phyloP scores from a whole-genome alignment of 306 rosid species.

The Vigna unguiculata region DNA sequence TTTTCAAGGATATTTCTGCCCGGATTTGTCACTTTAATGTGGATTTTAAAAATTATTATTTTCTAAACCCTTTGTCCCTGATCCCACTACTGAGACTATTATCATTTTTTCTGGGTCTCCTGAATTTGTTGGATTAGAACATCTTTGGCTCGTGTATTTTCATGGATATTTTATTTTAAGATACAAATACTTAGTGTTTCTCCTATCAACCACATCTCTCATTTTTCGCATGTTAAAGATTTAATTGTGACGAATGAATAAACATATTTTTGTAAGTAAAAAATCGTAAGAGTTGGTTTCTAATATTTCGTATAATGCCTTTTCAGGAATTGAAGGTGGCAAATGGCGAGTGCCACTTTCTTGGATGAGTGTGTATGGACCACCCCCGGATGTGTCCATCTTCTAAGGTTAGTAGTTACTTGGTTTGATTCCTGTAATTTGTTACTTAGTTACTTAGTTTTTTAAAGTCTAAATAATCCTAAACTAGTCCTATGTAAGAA shows the following conservation, averaged over 20 bases:
- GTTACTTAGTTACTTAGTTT: no score
- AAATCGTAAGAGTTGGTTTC: neutral
- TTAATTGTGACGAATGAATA: neutral
- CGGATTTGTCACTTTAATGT: constrained; percentile 18
- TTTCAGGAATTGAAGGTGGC: constrained; percentile 57
- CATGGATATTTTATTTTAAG: no score
- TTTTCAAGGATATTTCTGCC: neutral
- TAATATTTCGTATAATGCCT: constrained; percentile 31
- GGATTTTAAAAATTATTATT: neutral
- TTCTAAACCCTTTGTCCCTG: neutral
- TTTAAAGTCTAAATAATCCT: no score
- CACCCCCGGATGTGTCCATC: constrained; percentile 80
- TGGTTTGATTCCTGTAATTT: constrained; percentile 5
- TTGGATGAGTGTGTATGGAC: constrained; percentile 86
- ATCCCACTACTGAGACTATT: no score
- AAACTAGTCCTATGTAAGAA: no score
- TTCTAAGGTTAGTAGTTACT: constrained; percentile 51
- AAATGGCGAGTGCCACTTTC: constrained; percentile 81
- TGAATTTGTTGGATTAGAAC: no score
- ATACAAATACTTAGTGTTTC: no score
- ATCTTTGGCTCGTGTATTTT: no score
- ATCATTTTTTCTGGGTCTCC: no score
- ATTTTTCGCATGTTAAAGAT: neutral
- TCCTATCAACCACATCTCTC: neutral
- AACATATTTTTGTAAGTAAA: constrained; percentile 13